Conservation (phyloP, 192 early-diverging fungal genomes). For the Rhizoclosmatium globosum region DNA sequence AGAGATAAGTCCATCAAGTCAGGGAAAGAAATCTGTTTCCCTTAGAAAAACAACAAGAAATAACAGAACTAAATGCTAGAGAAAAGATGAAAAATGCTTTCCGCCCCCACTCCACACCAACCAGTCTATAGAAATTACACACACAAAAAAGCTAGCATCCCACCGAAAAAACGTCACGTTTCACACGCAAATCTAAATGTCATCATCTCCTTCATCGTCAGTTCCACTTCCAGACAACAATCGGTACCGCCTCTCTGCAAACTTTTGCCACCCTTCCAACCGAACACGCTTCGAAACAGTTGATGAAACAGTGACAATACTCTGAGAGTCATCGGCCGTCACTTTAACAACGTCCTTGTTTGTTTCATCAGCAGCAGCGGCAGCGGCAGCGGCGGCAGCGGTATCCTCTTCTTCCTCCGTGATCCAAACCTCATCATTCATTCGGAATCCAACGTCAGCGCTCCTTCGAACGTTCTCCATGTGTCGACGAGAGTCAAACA, state of each 20-base stretch:
- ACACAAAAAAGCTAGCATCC: no score
- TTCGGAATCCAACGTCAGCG: constrained; percentile 30
- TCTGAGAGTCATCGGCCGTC: not conserved
- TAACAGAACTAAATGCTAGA: not conserved
- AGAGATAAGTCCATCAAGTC: no score
- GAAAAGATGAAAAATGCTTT: not conserved
- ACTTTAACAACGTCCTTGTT: not conserved
- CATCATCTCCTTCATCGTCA: constrained; percentile 25
- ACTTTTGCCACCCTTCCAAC: constrained; percentile 33
- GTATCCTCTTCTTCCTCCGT: constrained; percentile 29
- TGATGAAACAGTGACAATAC: not conserved
- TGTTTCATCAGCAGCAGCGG: not conserved
- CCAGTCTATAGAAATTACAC: not conserved
- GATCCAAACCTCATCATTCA: constrained; percentile 37
- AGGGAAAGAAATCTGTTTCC: no score
- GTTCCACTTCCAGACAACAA: constrained; percentile 29
- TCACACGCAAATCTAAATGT: constrained; percentile 2
- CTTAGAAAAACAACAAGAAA: not conserved
- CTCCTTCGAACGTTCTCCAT: constrained; percentile 48
- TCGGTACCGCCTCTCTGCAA: constrained; percentile 33
- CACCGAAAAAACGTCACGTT: not conserved
- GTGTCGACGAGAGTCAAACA: constrained; percentile 55
- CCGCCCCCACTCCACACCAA: not conserved
- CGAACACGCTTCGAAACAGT: not conserved
- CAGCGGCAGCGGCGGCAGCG: constrained; percentile 2